These are phyloP conservation scores for Microthlaspi erraticum DNA, from an alignment of 345 rosid genomes.

Conservation along the genomic window DNA sequence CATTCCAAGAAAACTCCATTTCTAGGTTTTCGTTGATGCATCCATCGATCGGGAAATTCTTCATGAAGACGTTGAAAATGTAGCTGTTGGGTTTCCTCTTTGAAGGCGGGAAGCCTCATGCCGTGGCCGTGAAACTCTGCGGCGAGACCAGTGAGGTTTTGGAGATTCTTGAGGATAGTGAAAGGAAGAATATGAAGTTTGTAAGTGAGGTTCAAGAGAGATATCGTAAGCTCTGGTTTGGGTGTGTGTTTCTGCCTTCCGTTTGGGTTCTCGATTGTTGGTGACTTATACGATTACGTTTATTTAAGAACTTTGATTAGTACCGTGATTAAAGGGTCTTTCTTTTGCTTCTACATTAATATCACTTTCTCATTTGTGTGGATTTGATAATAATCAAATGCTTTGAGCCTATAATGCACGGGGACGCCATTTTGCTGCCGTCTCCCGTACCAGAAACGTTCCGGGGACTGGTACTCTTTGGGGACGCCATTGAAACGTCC, in stretches of 20 bases:
- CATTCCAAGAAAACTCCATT: conserved; percentile 51
- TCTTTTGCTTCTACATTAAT: conserved; percentile 7
- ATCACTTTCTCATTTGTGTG: conserved; percentile 16
- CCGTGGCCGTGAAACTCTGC: conserved; percentile 54
- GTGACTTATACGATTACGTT: background rate
- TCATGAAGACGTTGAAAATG: conserved; percentile 48
- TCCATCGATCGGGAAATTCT: conserved; percentile 49
- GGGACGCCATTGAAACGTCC: too few relatives aligned
- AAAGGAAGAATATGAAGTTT: conserved; percentile 55
- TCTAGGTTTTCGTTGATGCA: conserved; percentile 48
- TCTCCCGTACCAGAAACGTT: too few relatives aligned
- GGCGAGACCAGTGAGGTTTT: conserved; percentile 56
- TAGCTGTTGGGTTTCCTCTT: conserved; percentile 54
- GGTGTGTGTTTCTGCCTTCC: conserved; percentile 54
- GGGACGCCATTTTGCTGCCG: too few relatives aligned
- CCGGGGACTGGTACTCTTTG: too few relatives aligned
- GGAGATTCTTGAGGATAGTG: conserved; percentile 57
- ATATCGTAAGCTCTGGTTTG: conserved; percentile 52
- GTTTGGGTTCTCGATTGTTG: conserved; percentile 50
- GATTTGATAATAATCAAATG: background rate
- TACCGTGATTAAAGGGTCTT: background rate
- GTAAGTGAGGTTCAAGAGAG: conserved; percentile 75
- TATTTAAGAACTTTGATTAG: background rate
- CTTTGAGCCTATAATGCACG: background rate
- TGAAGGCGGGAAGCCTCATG: conserved; percentile 64